Percentiles rank a stretch among this genome's conserved stretches.
Evolutionary conservation across 1,284 basidiomycete species (phyloP).

Genomic region (Phaffia rhodozyma): DNA sequence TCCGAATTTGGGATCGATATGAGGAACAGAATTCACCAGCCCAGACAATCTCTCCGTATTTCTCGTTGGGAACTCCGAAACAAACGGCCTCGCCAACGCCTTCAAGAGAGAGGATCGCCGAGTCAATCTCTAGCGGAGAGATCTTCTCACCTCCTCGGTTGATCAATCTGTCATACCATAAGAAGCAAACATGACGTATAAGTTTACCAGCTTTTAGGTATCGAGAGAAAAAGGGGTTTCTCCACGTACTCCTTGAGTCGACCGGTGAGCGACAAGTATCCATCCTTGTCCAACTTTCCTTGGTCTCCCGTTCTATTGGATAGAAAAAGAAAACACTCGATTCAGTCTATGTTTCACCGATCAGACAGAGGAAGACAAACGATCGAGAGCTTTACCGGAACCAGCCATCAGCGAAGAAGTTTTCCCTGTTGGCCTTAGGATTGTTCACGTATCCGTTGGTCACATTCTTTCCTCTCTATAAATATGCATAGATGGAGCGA

Average conservation of each 20-base stretch:
- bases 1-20: constrained; percentile 1
- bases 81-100: constrained; percentile 44
- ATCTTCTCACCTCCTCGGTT: constrained; percentile 56
- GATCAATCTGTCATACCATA: constrained; percentile 34
- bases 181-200: background rate
- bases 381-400: constrained; percentile 24
- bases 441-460: constrained; percentile 35
- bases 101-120: constrained; percentile 39
- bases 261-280: constrained; percentile 49
- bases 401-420: constrained; percentile 34
- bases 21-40: constrained; percentile 25
- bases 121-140: constrained; percentile 50
- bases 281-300: constrained; percentile 49
- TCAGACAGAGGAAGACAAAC: background rate
- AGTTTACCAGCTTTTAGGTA: background rate
- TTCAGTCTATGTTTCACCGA: background rate
- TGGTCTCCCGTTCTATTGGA: constrained; percentile 49
- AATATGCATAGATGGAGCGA: background rate
- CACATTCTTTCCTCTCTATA: constrained; percentile 37
- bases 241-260: constrained; percentile 43
- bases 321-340: constrained; percentile 18
- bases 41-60: constrained; percentile 33
- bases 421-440: constrained; percentile 32
- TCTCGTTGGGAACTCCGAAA: constrained; percentile 30
- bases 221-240: background rate